Evolutionary conservation across 2,329 filamentous ascomycete genomes (phyloP), one percentile per base, ranked within the genome.

Genomic region (Colletotrichum trifolii): DNA sequence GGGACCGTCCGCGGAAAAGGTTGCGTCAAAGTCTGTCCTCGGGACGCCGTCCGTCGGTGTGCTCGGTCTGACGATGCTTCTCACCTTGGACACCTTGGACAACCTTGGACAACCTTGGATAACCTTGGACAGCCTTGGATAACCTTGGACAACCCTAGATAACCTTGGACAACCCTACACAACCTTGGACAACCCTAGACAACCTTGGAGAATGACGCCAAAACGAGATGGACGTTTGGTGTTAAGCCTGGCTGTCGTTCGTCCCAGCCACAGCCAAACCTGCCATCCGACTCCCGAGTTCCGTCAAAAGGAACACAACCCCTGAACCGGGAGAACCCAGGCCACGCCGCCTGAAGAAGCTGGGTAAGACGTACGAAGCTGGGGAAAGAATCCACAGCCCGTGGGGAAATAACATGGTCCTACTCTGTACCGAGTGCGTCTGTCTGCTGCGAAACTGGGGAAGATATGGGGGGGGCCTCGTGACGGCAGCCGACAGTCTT

Each of bases 211-310:
- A 17, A 17, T 2, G 15, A 17, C 15, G 0, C 2, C 25, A 25
- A 4, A 25, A 4, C 25, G 25, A 25, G 25, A 25, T 5, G 25
- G 25, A 4, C 25, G 25, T 25, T 25, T 25, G 46, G 52, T 42
- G 52, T 52, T 52, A 42, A 49, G 4, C 25, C 25, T 4, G 6
- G 33, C 38, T 48, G 36, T 35, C 15, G 53, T 63, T 66, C 52
- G 2, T 57, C 35, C 42, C 33, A 40, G 6, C 12, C 8, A 34
- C 57, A 12, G n/a, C n/a, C n/a, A n/a, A n/a, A n/a, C n/a, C 36
- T 63, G 63, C n/a, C 58, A 48, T 66, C 58, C 58, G 63, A 62
- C 59, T 66, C 58, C 63, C 63, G 63, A 53, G 63, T 63, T 62
- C 63, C 52, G 58, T 39, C 25, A 53, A 35, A 35, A 8, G 17